Evolutionary conservation across 2,329 filamentous ascomycete species (phyloP).

Genomic region (Ophiostoma ulmi): DNA sequence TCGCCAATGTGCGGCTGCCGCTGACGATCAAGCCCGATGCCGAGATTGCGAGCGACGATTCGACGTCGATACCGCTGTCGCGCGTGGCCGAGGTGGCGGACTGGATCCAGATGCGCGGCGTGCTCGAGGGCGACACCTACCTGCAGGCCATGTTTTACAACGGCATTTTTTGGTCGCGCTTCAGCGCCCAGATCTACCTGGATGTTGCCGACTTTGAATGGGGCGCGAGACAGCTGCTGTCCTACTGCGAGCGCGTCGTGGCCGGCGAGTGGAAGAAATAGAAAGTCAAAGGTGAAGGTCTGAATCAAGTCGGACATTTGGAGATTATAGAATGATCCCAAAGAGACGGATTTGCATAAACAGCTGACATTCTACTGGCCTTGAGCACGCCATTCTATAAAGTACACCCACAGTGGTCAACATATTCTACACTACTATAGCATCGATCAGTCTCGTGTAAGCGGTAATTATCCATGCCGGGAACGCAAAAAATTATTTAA

Average conservation of each 20-base stretch:
- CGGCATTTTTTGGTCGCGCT: conserved; percentile 53
- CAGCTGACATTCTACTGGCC: neutral
- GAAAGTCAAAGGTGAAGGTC: neutral
- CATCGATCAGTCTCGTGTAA: neutral
- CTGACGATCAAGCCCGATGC: conserved; percentile 26
- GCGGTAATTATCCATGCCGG: no score
- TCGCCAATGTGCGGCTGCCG: conserved; percentile 62
- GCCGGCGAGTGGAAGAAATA: conserved; percentile 26
- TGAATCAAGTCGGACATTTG: neutral
- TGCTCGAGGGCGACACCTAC: conserved; percentile 49
- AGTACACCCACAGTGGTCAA: neutral
- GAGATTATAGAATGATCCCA: no score
- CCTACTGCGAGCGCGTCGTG: conserved; percentile 26
- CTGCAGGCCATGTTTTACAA: conserved; percentile 53
- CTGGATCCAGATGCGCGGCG: conserved; percentile 8
- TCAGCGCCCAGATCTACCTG: conserved; percentile 64
- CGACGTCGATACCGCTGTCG: conserved; percentile 24
- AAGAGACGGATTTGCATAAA: no score
- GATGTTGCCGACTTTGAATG: conserved; percentile 61
- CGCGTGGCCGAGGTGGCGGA: conserved; percentile 30
- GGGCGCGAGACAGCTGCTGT: conserved; percentile 47
- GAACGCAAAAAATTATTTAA: no score
- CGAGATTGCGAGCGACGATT: conserved; percentile 14
- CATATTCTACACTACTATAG: neutral
- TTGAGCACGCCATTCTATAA: neutral